phyloP scores from a whole-genome alignment of 345 rosid genomes.

The Hypericum perforatum region DNA sequence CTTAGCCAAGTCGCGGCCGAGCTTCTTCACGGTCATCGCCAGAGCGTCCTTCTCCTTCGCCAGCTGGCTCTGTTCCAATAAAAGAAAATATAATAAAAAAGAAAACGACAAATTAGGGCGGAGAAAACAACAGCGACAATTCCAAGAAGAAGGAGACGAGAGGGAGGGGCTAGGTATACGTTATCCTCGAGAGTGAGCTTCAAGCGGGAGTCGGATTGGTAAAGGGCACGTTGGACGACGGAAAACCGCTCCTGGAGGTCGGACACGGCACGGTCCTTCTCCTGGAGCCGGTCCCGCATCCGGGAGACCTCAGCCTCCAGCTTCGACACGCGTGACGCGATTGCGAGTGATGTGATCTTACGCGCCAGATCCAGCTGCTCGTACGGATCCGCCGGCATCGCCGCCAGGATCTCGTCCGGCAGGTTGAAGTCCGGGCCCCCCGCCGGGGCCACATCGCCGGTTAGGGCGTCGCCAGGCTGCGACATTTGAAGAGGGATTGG shows the following conservation, averaged over 20 bases:
- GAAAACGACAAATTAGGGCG: not conserved
- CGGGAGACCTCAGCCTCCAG: slow-evolving; percentile 58
- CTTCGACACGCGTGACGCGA: slow-evolving; percentile 78
- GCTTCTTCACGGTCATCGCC: slow-evolving; percentile 64
- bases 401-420: slow-evolving; percentile 65
- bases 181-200: slow-evolving; percentile 55
- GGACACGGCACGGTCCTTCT: slow-evolving; percentile 52
- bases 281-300: slow-evolving; percentile 39
- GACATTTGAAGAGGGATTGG: too few relatives aligned
- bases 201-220: slow-evolving; percentile 49
- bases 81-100: slow-evolving; percentile 10
- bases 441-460: slow-evolving; percentile 20
- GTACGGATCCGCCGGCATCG: slow-evolving; percentile 79
- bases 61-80: slow-evolving; percentile 47
- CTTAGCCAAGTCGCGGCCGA: slow-evolving; percentile 75
- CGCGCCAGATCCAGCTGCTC: slow-evolving; percentile 95
- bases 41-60: slow-evolving; percentile 67
- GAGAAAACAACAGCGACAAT: not conserved
- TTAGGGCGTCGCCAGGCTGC: slow-evolving; percentile 13
- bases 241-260: slow-evolving; percentile 50
- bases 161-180: slow-evolving; percentile 21
- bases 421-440: slow-evolving; percentile 48
- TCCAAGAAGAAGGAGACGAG: not conserved
- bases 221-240: slow-evolving; percentile 39
- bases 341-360: slow-evolving; percentile 92